Evolutionary conservation across 1,284 basidiomycete species (phyloP), one percentile per base, ranked within the genome.

Genomic region (Cutaneotrichosporon sp.): DNA sequence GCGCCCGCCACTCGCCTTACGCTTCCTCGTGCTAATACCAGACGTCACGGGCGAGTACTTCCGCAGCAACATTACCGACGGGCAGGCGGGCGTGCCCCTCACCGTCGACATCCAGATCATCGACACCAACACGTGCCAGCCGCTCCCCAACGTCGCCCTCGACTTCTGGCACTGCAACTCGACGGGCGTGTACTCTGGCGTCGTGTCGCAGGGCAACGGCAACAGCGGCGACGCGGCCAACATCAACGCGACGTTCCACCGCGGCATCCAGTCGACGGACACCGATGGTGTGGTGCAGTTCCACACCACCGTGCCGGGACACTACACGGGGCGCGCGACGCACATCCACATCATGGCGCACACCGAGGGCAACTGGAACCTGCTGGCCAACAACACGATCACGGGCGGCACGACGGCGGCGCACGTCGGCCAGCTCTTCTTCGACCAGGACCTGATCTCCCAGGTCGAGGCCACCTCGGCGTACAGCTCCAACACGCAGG

Each of bases 41-140:
- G 62, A 58, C 51, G 68, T 69, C n/a, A 51, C 60, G 3, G 68
- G 68, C 53, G 68, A 69, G 52, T 58, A 59, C 31, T 75, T 86
- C 56, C 82, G 84, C 33, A 71, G 77, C 57, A 82, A 86, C 75
- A 80, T 86, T 69, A 81, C 81, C 31, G 85, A 85, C 61, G 77
- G 80, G 66, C 81, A 85, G 74, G 70, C 82, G 18, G 85, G 85
- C 55, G 72, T 86, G 8, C 73, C 79, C 33, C 79, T 86, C 68
- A 66, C 62, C 58, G 52, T 72, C 47, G 49, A 63, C 42, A 58
- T 66, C 34, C 68, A 67, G 49, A 52, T 70, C 33, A 87, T 90
- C 60, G 88, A 90, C 68, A 84, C 89, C 9, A 84, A 87, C 67
- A 89, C 87, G 1, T 90, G 89, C 79, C 78, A 86, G 68, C 87